Base-by-base conservation (phyloP, 768 basidiomycete species). In the Rhizopogon vulgaris region DNA sequence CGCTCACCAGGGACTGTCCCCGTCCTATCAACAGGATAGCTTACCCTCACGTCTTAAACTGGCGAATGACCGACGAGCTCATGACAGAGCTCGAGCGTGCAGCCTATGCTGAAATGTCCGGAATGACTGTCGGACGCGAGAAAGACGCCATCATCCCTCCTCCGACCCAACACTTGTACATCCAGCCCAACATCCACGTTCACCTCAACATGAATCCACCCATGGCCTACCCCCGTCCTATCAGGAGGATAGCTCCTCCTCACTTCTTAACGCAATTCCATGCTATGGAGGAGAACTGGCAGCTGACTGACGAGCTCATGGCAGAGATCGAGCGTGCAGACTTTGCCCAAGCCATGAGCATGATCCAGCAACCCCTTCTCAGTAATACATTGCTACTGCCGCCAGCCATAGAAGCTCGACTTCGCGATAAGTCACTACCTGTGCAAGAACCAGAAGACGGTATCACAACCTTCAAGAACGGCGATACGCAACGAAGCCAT, bases 381-480 rank as follows among this genome's bases (percentile, higher is more conserved):
- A n/a, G n/a, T n/a, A n/a, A n/a, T n/a, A n/a, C n/a, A n/a, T n/a
- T n/a, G n/a, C n/a, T n/a, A n/a, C n/a, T n/a, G n/a, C n/a, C n/a
- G n/a, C n/a, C n/a, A n/a, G n/a, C n/a, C n/a, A n/a, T n/a, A n/a
- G n/a, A n/a, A n/a, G n/a, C n/a, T n/a, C n/a, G n/a, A n/a, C n/a
- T n/a, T n/a, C n/a, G n/a, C 2, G 86, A 87, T 63, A 75, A 85
- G 32, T 86, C 85, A 15, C 73, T 90, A 22, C 87, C 87, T n/a
- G 78, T 88, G 2, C 87, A 90, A 64, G 87, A 89, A 55, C 76
- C 77, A 27, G 85, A 87, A 58, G 86, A 87, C 58, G 84, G 87
- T 55, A 67, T 74, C 15, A 66, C 66, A 3, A 30, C 60, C 27
- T 58, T 67, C 12, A 76, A 74, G 59, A 71, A 67, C 32, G 64